Evolutionary conservation across 1,284 basidiomycete genomes (phyloP), one percentile per base, ranked within the genome.

Genomic region (Tylopilus orsonianus): DNA sequence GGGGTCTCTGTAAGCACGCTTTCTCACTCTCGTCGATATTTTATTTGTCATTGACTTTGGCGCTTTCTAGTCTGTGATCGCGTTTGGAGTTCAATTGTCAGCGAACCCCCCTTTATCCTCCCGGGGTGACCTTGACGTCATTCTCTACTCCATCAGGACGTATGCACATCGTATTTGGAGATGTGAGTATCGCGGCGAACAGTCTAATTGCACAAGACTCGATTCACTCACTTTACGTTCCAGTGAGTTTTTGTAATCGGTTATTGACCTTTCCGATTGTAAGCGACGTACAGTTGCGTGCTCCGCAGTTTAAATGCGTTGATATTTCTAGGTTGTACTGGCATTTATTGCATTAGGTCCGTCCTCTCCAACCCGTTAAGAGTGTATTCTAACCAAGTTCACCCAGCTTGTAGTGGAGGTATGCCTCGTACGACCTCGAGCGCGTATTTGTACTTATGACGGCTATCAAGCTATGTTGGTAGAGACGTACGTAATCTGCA

Each of bases 121-220:
- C 18, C 2, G 2, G 12, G 2, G 16, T 43, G 14, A 46, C 27
- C n/a, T 34, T 44, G 47, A 60, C 36, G 29, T 41, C 41, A 37
- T 20, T 20, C 29, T 27, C 23, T n/a, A 16, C 33, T n/a, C 14
- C 30, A 33, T 44, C 19, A 65, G 63, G 49, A 56, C 55, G 46
- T 68, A 65, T 52, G 66, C 66, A 9, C 55, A 65, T 49, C 66
- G 64, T 30, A 61, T 65, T 46, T 65, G 63, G 66, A 64, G 57
- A 54, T 37, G 66, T 68, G 38, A 55, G 64, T 44, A n/a, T 44
- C 18, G 7, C 16, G 8, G 22, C n/a, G 5, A 44, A 39, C 4
- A 14, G 42, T 18, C 12, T 18, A 36, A 10, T 19, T 16, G 14
- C 18, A 29, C 13, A 3, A 8, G n/a, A 16, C 14, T 39, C 3